Conservation (phyloP, 164 flowering plant species). For the Liriodendron chinense region DNA sequence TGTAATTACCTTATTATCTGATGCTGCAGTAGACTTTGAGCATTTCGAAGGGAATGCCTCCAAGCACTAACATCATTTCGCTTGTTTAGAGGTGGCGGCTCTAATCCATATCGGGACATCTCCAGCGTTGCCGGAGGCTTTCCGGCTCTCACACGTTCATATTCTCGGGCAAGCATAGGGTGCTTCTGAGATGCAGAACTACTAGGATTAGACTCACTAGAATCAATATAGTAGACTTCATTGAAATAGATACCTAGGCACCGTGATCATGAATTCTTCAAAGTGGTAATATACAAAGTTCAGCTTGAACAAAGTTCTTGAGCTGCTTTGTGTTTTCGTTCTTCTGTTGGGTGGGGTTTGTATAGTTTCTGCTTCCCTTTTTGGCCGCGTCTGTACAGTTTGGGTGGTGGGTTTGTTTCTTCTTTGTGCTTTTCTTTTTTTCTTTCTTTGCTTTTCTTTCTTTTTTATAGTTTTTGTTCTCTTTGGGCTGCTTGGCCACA, state of each 20-base stretch:
- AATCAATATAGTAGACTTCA: neutral
- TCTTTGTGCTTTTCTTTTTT: no score
- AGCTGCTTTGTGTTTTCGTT: no score
- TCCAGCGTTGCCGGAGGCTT: slow-evolving; percentile 80
- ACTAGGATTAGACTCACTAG: slow-evolving; percentile 9
- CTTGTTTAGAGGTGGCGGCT: slow-evolving; percentile 59
- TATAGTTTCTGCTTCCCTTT: no score
- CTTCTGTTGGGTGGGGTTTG: neutral
- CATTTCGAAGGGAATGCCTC: slow-evolving; percentile 73
- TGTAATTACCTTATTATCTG: slow-evolving; percentile 65
- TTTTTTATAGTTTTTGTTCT: no score
- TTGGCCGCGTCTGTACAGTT: no score
- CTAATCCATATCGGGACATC: slow-evolving; percentile 65
- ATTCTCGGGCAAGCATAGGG: slow-evolving; percentile 93
- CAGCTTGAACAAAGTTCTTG: neutral
- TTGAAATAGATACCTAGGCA: neutral
- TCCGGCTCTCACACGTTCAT: slow-evolving; percentile 88
- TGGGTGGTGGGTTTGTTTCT: no score
- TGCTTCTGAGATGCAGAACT: slow-evolving; percentile 47
- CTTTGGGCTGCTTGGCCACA: no score
- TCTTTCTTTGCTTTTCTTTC: no score
- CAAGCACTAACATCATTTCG: slow-evolving; percentile 79
- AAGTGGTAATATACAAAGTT: neutral
- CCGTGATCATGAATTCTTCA: neutral
- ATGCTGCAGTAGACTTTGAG: slow-evolving; percentile 79